Percentiles rank a stretch among this genome's conserved stretches.
Evolutionary conservation across 768 basidiomycete genomes (phyloP).

Genomic region (Pluteus cervinus): DNA sequence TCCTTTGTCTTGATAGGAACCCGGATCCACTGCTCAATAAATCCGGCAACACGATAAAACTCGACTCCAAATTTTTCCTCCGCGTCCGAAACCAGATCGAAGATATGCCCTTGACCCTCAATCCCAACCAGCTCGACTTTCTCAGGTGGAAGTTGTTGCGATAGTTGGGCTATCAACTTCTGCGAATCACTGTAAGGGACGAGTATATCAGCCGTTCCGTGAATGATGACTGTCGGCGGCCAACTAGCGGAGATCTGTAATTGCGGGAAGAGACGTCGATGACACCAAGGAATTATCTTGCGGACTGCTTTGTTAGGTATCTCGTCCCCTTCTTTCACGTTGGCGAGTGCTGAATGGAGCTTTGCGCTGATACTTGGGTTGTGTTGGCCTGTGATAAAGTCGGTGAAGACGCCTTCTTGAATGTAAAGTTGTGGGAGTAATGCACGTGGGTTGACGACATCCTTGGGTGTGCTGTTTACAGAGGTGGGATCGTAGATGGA

Average conservation of each 20-base stretch:
- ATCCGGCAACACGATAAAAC: conserved; percentile 32
- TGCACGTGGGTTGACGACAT: conserved; percentile 60
- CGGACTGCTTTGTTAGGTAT: too few species aligned
- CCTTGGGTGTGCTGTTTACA: conserved; percentile 46
- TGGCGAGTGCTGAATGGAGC: too few species aligned
- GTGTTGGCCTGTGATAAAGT: conserved; percentile 51
- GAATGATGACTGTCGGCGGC: conserved; percentile 45
- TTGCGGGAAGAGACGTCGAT: conserved; percentile 42
- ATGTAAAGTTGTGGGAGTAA: conserved; percentile 49
- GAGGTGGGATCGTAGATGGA: conserved; percentile 39
- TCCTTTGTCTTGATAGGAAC: too few species aligned
- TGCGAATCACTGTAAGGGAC: conserved; percentile 36
- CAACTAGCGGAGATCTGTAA: conserved; percentile 30
- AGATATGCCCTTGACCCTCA: conserved; percentile 47
- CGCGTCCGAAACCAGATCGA: conserved; percentile 43
- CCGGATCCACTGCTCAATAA: conserved; percentile 20
- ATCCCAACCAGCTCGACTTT: conserved; percentile 27
- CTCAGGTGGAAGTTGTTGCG: conserved; percentile 26
- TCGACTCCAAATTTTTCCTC: conserved; percentile 30
- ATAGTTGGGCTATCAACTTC: conserved; percentile 28
- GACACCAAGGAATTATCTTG: conserved; percentile 30
- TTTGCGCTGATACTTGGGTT: conserved; percentile 45
- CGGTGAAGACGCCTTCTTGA: conserved; percentile 51
- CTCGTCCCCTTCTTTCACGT: too few species aligned
- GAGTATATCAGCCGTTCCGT: conserved; percentile 43